Base-by-base conservation (phyloP, 345 rosid species). In the Hibiscus syriacus region DNA sequence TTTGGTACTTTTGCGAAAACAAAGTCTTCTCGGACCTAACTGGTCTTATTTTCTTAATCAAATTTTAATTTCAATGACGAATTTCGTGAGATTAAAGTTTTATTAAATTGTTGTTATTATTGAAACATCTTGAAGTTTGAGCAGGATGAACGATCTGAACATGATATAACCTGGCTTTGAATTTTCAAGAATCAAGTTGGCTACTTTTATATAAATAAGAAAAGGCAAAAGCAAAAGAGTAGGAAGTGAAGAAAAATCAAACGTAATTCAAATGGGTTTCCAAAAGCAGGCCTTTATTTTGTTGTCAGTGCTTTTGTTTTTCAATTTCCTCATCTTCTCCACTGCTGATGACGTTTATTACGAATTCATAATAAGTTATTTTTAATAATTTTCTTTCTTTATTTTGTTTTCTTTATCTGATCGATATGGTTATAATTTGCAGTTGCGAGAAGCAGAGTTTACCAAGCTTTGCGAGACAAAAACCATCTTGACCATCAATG, bases 401-500 rank as follows among this genome's bases (percentile, higher is more conserved):
- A 43, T 2, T 9, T 10, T 14, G 4, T 4, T 17, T 63, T 16
- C 11, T 25, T 22, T 8, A 50, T 19, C 23, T 50, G 55, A 50
- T 50, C 20, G 11, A 36, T 2, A 2, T 50, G 25, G 11, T 50
- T 19, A 8, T 19, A 8, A 7, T 19, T 50, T 19, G 26, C 52
- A 68, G 71, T 23, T 68, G 4, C 30, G 55, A 54, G 62, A 68
- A 41, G 3, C 71, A 2, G 49, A 55, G 19, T 16, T 75, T 49
- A 80, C 84, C 4, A 67, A 75, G 66, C 74, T 82, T 5, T 82
- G 85, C 69, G 20, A 56, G 43, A 82, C 76, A 26, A 80, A 80
- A 66, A 66, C 52, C 10, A 73, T 82, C 11, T 54, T 82, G 68
- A 80, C 84, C 5, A 86, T 80, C 38, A 85, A 85, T 34, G 83